A percentile compares a stretch with the other conserved stretches of the same genome.
Evolutionary conservation across 768 basidiomycete genomes (phyloP).

Genomic region (Rhizopogon roseolus): DNA sequence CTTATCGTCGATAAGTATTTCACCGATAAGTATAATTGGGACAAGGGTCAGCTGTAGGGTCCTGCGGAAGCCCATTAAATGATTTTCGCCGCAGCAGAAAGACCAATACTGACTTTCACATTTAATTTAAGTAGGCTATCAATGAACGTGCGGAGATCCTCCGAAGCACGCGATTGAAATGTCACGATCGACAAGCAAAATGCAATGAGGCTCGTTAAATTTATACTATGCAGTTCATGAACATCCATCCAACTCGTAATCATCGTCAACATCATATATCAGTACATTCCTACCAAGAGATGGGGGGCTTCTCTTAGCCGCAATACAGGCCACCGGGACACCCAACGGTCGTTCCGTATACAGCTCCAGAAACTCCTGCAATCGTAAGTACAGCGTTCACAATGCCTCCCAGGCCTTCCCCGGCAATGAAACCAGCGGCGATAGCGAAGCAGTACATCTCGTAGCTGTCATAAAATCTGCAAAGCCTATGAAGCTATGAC

Average conservation of each 20-base stretch:
- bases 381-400: constrained; percentile 27
- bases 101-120: no score
- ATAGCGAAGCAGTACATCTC: constrained; percentile 29
- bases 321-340: constrained; percentile 25
- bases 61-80: neutral
- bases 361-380: constrained; percentile 20
- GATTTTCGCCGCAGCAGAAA: neutral
- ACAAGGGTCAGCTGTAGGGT: neutral
- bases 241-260: neutral
- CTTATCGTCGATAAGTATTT: neutral
- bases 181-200: neutral
- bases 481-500: neutral
- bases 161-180: neutral
- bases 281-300: neutral
- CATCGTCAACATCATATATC: neutral
- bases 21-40: neutral
- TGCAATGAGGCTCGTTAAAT: neutral
- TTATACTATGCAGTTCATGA: neutral
- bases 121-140: neutral
- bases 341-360: constrained; percentile 22
- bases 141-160: no score
- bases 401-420: constrained; percentile 35
- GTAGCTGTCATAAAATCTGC: constrained; percentile 4
- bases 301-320: constrained; percentile 9
- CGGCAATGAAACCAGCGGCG: constrained; percentile 35